Conservation (phyloP, 129 eudicot species). For the Dittrichia graveolens region DNA sequence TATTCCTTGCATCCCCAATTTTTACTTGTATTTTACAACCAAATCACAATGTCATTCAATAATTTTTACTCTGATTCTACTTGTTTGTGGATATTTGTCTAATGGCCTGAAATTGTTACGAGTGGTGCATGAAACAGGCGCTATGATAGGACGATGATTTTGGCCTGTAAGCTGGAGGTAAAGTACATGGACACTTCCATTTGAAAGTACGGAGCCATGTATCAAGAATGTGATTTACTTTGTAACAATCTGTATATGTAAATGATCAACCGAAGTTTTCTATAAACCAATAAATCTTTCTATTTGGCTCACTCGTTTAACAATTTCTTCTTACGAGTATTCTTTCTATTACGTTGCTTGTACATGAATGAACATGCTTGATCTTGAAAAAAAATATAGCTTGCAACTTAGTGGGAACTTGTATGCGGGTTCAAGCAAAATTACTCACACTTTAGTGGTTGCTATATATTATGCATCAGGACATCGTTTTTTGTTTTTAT, state of each 20-base stretch:
- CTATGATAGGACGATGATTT: slow-evolving; percentile 17
- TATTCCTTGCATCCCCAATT: too few species aligned
- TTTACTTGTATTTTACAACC: too few species aligned
- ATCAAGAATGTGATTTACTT: slow-evolving; percentile 28
- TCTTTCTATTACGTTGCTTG: not conserved
- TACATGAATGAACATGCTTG: too few species aligned
- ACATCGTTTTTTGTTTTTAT: too few species aligned
- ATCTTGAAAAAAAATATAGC: too few species aligned
- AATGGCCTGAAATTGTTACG: not conserved
- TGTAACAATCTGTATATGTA: slow-evolving; percentile 21
- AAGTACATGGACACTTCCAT: slow-evolving; percentile 21
- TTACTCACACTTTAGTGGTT: too few species aligned
- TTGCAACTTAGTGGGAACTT: too few species aligned
- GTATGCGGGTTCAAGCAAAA: too few species aligned
- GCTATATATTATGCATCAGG: too few species aligned
- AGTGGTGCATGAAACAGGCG: slow-evolving; percentile 23
- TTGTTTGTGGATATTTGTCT: not conserved
- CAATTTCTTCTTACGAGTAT: not conserved
- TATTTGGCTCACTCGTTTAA: slow-evolving; percentile 17
- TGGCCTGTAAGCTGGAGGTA: slow-evolving; percentile 26
- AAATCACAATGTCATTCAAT: not conserved
- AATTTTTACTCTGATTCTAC: not conserved
- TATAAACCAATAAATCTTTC: slow-evolving; percentile 27
- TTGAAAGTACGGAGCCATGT: slow-evolving; percentile 14
- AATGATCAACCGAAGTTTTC: slow-evolving; percentile 19